Percentiles rank a stretch among this genome's conserved stretches.
phyloP scores from a whole-genome alignment of 1,284 basidiomycete genomes.

The Ceratobasidium sp. region DNA sequence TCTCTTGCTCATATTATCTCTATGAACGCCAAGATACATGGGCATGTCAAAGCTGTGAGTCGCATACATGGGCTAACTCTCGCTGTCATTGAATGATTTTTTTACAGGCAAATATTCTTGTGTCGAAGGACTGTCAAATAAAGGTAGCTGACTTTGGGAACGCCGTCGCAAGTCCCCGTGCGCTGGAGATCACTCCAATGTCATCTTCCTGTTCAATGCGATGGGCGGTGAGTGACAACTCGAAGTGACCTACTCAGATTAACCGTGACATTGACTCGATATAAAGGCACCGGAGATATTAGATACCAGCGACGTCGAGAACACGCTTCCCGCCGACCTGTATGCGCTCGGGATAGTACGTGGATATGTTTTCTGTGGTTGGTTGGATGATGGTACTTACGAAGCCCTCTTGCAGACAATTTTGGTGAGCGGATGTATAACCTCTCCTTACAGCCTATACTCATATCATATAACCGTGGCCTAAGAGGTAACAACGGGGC shows the following conservation, averaged over 20 bases:
- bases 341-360: constrained; percentile 31
- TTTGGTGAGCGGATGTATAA: constrained; percentile 1
- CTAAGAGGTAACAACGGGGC: constrained; percentile 5
- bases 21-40: constrained; percentile 22
- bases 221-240: constrained; percentile 16
- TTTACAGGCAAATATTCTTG: constrained; percentile 10
- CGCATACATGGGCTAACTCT: background rate
- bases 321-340: background rate
- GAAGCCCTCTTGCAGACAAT: background rate
- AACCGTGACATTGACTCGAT: background rate
- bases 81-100: background rate
- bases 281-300: constrained; percentile 22
- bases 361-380: background rate
- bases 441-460: background rate
- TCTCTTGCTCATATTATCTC: background rate
- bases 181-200: constrained; percentile 14
- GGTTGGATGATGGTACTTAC: background rate
- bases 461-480: background rate
- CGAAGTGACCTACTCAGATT: background rate
- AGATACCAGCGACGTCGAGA: background rate
- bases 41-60: constrained; percentile 26
- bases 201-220: background rate
- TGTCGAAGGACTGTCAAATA: background rate
- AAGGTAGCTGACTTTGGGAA: constrained; percentile 32
- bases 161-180: background rate